Percentiles rank a stretch among this genome's conserved stretches.
These are phyloP conservation scores for Pestalotiopsis sp. DNA, from an alignment of 2,329 filamentous ascomycete species.

Conservation along the genomic window DNA sequence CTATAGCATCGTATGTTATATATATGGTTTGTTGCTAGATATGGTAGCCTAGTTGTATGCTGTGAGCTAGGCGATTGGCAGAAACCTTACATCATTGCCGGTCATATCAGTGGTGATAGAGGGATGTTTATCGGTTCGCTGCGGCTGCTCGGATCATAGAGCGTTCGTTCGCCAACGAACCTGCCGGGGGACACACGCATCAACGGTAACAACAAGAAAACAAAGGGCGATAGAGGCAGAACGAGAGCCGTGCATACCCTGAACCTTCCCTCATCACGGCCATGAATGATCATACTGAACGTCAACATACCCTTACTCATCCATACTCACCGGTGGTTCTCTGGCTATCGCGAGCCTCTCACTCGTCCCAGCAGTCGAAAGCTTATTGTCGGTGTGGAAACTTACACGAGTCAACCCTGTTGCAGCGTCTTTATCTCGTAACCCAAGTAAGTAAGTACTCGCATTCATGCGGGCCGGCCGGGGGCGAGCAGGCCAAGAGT, in stretches of 20 bases:
- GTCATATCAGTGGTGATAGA: not conserved
- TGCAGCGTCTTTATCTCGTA: conserved; percentile 12
- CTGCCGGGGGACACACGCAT: not conserved
- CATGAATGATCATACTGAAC: not conserved
- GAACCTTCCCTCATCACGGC: too few relatives aligned
- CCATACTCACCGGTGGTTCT: not conserved
- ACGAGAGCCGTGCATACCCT: too few relatives aligned
- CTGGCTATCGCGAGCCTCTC: conserved; percentile 3
- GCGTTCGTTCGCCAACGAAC: not conserved
- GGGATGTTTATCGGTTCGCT: not conserved
- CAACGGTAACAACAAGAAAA: not conserved
- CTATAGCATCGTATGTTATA: not conserved
- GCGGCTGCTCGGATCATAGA: not conserved
- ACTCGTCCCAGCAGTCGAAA: conserved; percentile 9
- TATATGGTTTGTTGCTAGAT: not conserved
- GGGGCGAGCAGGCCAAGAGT: not conserved
- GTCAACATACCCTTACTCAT: not conserved
- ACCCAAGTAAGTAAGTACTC: conserved; percentile 1
- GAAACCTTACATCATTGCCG: not conserved
- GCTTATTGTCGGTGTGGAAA: conserved; percentile 14
- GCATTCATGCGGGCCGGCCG: not conserved
- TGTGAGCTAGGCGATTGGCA: not conserved
- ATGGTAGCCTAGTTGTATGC: not conserved
- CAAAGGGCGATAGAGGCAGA: not conserved
- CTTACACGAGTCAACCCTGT: conserved; percentile 15